Base-by-base conservation (phyloP, 2,329 filamentous ascomycete genomes). In the Xylariaceae sp. region DNA sequence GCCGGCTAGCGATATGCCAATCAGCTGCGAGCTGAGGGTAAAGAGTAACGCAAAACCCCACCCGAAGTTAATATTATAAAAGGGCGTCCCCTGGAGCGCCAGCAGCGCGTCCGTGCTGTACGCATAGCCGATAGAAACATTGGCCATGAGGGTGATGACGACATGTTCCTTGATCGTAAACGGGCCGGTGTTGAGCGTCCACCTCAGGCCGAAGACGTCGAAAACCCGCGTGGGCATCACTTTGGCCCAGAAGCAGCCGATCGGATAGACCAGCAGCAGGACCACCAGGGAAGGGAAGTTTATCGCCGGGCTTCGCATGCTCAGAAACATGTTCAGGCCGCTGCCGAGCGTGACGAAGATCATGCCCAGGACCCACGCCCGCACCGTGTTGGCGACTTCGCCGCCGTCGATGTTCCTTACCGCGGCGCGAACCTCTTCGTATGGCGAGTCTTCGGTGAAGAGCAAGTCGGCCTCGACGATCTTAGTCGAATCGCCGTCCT, bases 1-100 rank as follows among this genome's bases (percentile, higher is more conserved):
- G 2, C 80, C 80, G 1, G 81, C 80, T 23, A 83, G 67, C 2
- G 79, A 77, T 43, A 82, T 81, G 0, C 82, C 81, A 50, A 82
- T 77, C n/a, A 81, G 64, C 60, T 82, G 80, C 1, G 77, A 80
- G 32, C 77, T 79, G 29, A 83, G 71, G 2, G 73, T 76, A 47
- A 82, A 70, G 0, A 82, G 67, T 2, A 82, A 65, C 43, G 80
- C 75, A 55, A 80, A 82, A 0, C 78, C 79, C 61, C 77, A 79
- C 7, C 79, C 74, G 0, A 79, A 69, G 3, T 78, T 73, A 48
- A 78, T 72, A 52, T 75, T 56, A 50, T 74, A 74, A 19, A 73
- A 77, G 0, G 75, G 73, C 59, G 74, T 74, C 18, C 73, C 74
- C 52, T 76, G 73, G 2, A 77, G 68, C 2, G 75, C 73, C 7